A percentile compares a stretch with the other conserved stretches of the same genome.
Evolutionary conservation across 768 basidiomycete species (phyloP).

Genomic region (Boletus eberwhitei): DNA sequence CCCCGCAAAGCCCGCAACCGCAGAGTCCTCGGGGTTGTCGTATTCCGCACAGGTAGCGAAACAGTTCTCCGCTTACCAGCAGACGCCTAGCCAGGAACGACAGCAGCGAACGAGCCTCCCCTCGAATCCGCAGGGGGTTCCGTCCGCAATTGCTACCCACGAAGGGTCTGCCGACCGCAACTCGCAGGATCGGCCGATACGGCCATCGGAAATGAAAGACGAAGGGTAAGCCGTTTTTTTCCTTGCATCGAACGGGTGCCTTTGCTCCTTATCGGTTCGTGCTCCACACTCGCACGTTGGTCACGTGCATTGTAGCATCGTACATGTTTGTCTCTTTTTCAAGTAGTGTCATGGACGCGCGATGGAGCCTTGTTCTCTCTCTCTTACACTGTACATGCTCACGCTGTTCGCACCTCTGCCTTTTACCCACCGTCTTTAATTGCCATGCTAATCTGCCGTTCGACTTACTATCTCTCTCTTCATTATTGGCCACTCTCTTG

Average conservation of each 20-base stretch:
- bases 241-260: slow-evolving; percentile 17
- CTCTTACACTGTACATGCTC: slow-evolving; percentile 18
- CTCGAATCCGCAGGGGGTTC: slow-evolving; percentile 24
- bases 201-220: slow-evolving; percentile 75
- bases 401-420: slow-evolving; percentile 12
- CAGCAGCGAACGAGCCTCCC: slow-evolving; percentile 39
- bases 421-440: slow-evolving; percentile 20
- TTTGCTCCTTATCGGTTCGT: slow-evolving; percentile 10
- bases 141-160: slow-evolving; percentile 36
- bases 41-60: slow-evolving; percentile 65
- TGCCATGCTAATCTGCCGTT: slow-evolving; percentile 29
- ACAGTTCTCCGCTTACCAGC: slow-evolving; percentile 62
- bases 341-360: slow-evolving; percentile 27
- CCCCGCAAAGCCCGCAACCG: slow-evolving; percentile 27
- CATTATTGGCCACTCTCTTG: slow-evolving; percentile 30
- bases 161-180: slow-evolving; percentile 30
- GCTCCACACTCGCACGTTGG: slow-evolving; percentile 6
- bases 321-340: slow-evolving; percentile 11
- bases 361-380: slow-evolving; percentile 9
- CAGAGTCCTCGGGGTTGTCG: slow-evolving; percentile 38
- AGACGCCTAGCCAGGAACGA: slow-evolving; percentile 63
- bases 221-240: slow-evolving; percentile 63
- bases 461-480: slow-evolving; percentile 21
- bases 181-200: slow-evolving; percentile 50
- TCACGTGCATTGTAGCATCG: slow-evolving; percentile 7